Conservation (phyloP, 1,284 basidiomycete species). For the Boletus smithii region DNA sequence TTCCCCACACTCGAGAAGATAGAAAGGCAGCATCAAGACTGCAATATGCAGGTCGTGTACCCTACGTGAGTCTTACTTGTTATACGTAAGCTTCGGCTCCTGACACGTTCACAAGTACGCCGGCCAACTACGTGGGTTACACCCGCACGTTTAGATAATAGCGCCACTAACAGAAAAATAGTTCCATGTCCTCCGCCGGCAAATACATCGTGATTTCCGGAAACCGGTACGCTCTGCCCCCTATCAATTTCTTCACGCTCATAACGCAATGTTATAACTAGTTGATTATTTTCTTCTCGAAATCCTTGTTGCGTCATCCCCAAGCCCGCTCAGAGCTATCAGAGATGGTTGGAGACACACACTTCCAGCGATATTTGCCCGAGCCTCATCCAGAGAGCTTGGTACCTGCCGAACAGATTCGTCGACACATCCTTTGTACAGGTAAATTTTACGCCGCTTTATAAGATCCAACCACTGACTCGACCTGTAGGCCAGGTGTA, state of each 20-base stretch:
- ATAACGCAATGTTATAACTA: slow-evolving; percentile 27
- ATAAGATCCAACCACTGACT: slow-evolving; percentile 5
- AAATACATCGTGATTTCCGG: slow-evolving; percentile 94
- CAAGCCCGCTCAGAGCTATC: slow-evolving; percentile 82
- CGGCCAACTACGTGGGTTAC: slow-evolving; percentile 75
- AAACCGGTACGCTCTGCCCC: slow-evolving; percentile 64
- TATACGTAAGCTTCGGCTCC: background rate
- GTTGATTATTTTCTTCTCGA: slow-evolving; percentile 96
- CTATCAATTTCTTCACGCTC: background rate
- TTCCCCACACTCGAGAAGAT: slow-evolving; percentile 90
- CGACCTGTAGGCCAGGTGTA: slow-evolving; percentile 81
- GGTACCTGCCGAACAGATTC: slow-evolving; percentile 81
- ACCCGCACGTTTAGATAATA: background rate
- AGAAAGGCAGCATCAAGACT: slow-evolving; percentile 96
- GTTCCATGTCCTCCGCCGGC: slow-evolving; percentile 94
- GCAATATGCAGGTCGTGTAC: slow-evolving; percentile 99
- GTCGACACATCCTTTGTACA: slow-evolving; percentile 87
- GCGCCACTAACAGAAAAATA: slow-evolving; percentile 26
- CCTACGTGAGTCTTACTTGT: slow-evolving; percentile 62
- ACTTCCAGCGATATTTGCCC: slow-evolving; percentile 92
- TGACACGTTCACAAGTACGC: slow-evolving; percentile 53
- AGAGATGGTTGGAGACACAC: slow-evolving; percentile 86
- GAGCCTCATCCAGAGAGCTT: slow-evolving; percentile 74
- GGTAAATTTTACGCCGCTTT: slow-evolving; percentile 38
- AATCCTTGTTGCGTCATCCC: slow-evolving; percentile 92